These are phyloP conservation scores for Pythium diclinum DNA, from an alignment of 352 stramenopile genomes.

Conservation along the genomic window DNA sequence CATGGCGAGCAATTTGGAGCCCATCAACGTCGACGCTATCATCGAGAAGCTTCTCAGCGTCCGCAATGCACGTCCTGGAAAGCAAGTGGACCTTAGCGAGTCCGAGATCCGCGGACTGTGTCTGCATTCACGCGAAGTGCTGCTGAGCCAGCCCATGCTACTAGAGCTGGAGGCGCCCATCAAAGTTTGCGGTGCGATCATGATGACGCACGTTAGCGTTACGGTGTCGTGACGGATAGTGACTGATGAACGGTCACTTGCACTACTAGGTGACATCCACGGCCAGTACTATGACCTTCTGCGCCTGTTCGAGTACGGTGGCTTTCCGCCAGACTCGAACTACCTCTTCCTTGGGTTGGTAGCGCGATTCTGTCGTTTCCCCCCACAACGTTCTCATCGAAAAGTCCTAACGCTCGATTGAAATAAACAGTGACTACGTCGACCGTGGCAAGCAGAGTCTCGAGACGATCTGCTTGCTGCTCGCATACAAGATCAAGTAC, in stretches of 20 bases:
- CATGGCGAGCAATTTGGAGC: constrained; percentile 14
- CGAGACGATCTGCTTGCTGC: constrained; percentile 78
- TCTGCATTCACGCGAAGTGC: constrained; percentile 94
- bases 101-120: constrained; percentile 97
- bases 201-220: constrained; percentile 11
- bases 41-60: constrained; percentile 32
- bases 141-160: constrained; percentile 98
- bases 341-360: constrained; percentile 46
- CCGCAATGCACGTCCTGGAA: constrained; percentile 61
- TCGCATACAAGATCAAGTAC: constrained; percentile 88
- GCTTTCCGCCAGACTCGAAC: constrained; percentile 71
- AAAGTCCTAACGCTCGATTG: neutral
- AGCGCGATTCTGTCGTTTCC: neutral
- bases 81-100: constrained; percentile 94
- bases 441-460: constrained; percentile 88
- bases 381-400: neutral
- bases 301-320: constrained; percentile 88
- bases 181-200: constrained; percentile 94
- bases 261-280: constrained; percentile 87
- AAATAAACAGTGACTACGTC: constrained; percentile 59
- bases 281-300: constrained; percentile 96
- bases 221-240: neutral
- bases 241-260: neutral
- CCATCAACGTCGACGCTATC: constrained; percentile 26
- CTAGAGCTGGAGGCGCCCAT: constrained; percentile 98